Percentiles rank a stretch among this genome's conserved stretches.
Conservation (phyloP, 2,329 filamentous ascomycete species). For the Dothideomycetes sp. region DNA sequence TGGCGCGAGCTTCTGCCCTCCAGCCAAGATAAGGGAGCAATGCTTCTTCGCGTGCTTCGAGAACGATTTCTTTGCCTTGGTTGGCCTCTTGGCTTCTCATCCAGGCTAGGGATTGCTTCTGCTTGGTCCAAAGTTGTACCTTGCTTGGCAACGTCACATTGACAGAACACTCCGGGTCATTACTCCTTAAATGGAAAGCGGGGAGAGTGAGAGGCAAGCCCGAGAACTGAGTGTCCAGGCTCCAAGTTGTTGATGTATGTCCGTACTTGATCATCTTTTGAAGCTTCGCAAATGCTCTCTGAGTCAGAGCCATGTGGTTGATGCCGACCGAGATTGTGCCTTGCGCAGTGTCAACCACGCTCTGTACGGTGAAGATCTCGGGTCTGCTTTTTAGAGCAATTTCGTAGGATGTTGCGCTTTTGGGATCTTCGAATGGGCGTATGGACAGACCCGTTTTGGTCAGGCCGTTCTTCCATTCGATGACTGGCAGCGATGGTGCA, state of each 20-base stretch:
- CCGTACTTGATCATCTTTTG: not conserved
- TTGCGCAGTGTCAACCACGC: not conserved
- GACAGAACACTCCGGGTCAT: constrained; percentile 17
- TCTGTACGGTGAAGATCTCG: constrained; percentile 12
- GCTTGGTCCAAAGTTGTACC: constrained; percentile 37
- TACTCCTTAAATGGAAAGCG: constrained; percentile 36
- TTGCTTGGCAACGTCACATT: constrained; percentile 12
- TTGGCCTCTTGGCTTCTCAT: constrained; percentile 45
- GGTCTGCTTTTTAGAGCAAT: constrained; percentile 39
- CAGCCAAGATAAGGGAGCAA: constrained; percentile 34
- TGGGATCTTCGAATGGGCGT: constrained; percentile 39
- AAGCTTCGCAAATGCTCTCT: constrained; percentile 16
- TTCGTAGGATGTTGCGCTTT: constrained; percentile 40
- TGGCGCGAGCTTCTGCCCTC: constrained; percentile 45
- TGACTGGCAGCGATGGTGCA: constrained; percentile 25
- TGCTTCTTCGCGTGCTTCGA: constrained; percentile 49
- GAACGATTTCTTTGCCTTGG: constrained; percentile 28
- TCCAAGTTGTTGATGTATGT: constrained; percentile 13
- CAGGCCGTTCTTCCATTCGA: constrained; percentile 24
- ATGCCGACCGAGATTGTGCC: constrained; percentile 14
- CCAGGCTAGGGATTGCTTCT: constrained; percentile 47
- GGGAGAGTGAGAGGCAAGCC: constrained; percentile 24
- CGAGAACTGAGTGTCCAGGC: constrained; percentile 35
- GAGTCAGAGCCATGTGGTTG: constrained; percentile 18
- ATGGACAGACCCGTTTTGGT: constrained; percentile 16